phyloP scores from a whole-genome alignment of 2,329 filamentous ascomycete species.

The Plenodomus lindquistii region DNA sequence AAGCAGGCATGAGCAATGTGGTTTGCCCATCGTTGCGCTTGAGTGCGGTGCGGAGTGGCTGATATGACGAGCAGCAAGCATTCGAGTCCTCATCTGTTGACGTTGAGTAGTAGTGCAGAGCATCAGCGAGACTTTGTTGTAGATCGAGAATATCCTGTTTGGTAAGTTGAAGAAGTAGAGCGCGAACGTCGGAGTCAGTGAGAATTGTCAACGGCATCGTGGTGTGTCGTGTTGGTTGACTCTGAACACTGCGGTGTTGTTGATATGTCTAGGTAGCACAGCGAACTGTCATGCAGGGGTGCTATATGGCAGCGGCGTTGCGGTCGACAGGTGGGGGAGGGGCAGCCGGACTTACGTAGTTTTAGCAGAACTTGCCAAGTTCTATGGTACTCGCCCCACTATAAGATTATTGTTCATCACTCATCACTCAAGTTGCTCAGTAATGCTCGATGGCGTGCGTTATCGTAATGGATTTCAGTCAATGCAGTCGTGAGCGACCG shows the following conservation, averaged over 20 bases:
- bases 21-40: slow-evolving; percentile 64
- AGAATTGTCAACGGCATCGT: slow-evolving; percentile 65
- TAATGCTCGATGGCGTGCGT: slow-evolving; percentile 35
- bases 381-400: neutral
- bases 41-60: slow-evolving; percentile 64
- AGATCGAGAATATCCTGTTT: slow-evolving; percentile 62
- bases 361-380: neutral
- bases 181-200: slow-evolving; percentile 59
- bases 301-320: neutral
- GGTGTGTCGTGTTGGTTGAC: neutral
- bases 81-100: slow-evolving; percentile 59
- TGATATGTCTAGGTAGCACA: neutral
- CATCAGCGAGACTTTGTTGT: slow-evolving; percentile 61
- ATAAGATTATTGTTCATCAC: neutral
- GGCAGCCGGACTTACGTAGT: neutral
- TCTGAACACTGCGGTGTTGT: neutral
- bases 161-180: slow-evolving; percentile 59
- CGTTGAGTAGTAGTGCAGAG: slow-evolving; percentile 67
- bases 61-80: slow-evolving; percentile 62
- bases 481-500: slow-evolving; percentile 37
- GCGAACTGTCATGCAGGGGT: neutral
- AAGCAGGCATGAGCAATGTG: slow-evolving; percentile 48
- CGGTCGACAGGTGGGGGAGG: neutral
- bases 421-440: slow-evolving; percentile 21
- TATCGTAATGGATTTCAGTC: slow-evolving; percentile 43